These are phyloP conservation scores for Planoprotostelium fungivorum DNA, from an alignment of 78 protist genomes.

Conservation along the genomic window DNA sequence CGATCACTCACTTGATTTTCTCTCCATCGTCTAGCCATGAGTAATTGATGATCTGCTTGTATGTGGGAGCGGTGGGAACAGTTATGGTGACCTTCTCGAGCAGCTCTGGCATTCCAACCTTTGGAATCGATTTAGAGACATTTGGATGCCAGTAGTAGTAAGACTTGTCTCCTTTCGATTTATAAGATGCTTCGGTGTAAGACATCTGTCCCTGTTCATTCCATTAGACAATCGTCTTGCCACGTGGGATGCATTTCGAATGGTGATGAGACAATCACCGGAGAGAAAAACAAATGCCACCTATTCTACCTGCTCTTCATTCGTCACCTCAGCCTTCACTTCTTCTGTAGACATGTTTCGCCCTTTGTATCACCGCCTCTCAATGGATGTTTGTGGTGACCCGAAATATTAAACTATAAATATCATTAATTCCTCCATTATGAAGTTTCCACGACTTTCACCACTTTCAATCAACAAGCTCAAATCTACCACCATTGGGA, in stretches of 20 bases:
- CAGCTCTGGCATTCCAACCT: neutral
- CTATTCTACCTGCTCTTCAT: neutral
- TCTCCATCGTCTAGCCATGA: neutral
- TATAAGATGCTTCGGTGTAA: neutral
- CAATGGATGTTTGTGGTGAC: too few species aligned
- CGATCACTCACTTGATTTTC: neutral
- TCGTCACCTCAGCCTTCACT: neutral
- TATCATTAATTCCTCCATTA: too few species aligned
- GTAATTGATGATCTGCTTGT: neutral
- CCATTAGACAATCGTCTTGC: neutral
- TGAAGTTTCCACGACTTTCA: too few species aligned
- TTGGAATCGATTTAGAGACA: neutral
- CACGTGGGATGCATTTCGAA: neutral
- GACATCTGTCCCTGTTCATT: neutral
- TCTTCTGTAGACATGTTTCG: too few species aligned
- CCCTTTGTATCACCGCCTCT: too few species aligned
- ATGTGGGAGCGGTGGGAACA: neutral
- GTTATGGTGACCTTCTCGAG: neutral
- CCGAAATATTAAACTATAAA: too few species aligned
- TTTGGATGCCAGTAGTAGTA: neutral
- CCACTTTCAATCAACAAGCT: too few species aligned
- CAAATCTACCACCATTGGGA: too few species aligned
- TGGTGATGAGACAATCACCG: neutral
- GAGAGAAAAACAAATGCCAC: too few species aligned
- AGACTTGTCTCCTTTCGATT: neutral